These are phyloP conservation scores for Seiridium cupressi DNA, from an alignment of 2,329 filamentous ascomycete genomes.

Conservation along the genomic window DNA sequence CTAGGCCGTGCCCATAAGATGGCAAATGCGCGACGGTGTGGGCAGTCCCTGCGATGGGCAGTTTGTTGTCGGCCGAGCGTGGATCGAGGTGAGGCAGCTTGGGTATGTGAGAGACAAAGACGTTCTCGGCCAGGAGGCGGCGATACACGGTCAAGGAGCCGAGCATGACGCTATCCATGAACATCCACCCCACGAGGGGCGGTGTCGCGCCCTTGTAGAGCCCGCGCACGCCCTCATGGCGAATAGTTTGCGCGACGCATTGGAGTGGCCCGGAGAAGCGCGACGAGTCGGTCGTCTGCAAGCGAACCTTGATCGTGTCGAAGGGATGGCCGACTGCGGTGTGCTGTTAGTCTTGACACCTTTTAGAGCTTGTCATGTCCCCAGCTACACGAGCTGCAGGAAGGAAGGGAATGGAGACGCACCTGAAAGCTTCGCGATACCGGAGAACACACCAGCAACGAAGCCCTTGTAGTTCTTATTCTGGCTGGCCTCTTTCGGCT, in stretches of 20 bases:
- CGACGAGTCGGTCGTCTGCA: conserved; percentile 77
- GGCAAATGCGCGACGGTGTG: conserved; percentile 55
- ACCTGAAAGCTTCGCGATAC: conserved; percentile 87
- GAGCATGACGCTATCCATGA: conserved; percentile 91
- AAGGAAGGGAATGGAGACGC: conserved; percentile 27
- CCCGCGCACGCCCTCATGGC: conserved; percentile 79
- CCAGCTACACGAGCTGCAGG: neutral
- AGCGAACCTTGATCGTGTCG: conserved; percentile 93
- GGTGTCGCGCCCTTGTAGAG: conserved; percentile 95
- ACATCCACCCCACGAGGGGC: conserved; percentile 95
- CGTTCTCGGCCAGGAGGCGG: conserved; percentile 73
- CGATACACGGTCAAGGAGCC: conserved; percentile 90
- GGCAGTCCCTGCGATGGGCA: conserved; percentile 13
- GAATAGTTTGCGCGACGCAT: conserved; percentile 79
- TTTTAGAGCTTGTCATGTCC: neutral
- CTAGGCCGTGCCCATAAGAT: conserved; percentile 78
- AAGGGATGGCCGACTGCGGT: conserved; percentile 69
- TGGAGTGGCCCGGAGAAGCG: conserved; percentile 86
- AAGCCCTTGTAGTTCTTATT: conserved; percentile 85
- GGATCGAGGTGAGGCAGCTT: conserved; percentile 27
- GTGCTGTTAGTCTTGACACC: neutral
- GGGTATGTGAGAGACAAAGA: conserved; percentile 61
- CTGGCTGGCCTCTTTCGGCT: conserved; percentile 19
- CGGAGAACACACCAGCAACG: conserved; percentile 92
- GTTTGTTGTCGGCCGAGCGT: conserved; percentile 25